Conservation (phyloP, 345 rosid species). For the Eucalyptus tenuipes region DNA sequence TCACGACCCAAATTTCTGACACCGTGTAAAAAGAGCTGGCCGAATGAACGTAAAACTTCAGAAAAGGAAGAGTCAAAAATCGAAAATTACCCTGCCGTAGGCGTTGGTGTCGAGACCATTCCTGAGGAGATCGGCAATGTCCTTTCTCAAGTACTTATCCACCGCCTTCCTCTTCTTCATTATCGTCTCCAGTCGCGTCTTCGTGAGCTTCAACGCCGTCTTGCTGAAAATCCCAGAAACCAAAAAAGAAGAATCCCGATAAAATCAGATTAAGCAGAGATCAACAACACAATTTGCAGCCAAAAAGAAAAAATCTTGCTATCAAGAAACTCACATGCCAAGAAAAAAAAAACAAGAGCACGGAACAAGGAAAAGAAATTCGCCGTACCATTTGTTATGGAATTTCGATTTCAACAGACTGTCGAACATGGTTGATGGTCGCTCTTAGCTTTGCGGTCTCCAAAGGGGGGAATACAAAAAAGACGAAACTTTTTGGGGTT, state of each 20-base stretch:
- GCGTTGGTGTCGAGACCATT: constrained; percentile 57
- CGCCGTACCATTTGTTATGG: constrained; percentile 11
- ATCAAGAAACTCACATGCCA: neutral
- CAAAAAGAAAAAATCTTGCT: no score
- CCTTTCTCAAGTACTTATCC: constrained; percentile 57
- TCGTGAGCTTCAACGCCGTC: constrained; percentile 36
- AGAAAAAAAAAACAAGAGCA: neutral
- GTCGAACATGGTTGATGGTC: constrained; percentile 15
- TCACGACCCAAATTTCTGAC: neutral
- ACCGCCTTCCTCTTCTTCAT: constrained; percentile 64
- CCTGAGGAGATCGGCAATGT: constrained; percentile 70
- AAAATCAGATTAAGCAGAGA: neutral
- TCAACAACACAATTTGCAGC: neutral
- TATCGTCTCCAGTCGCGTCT: constrained; percentile 49
- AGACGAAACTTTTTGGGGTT: neutral
- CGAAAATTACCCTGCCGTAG: constrained; percentile 49
- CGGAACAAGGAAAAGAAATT: neutral
- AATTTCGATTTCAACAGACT: constrained; percentile 16
- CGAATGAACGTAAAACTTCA: neutral
- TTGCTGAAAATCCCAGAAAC: constrained; percentile 29
- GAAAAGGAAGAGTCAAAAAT: neutral
- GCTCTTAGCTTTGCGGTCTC: neutral
- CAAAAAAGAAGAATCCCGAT: neutral
- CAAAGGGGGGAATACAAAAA: neutral
- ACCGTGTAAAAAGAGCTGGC: neutral